A percentile compares a stretch with the other conserved stretches of the same genome.
These are phyloP conservation scores for Pseudoscleropodium purum DNA, from an alignment of 225 moss, liverwort and hornwort genomes.

Conservation along the genomic window DNA sequence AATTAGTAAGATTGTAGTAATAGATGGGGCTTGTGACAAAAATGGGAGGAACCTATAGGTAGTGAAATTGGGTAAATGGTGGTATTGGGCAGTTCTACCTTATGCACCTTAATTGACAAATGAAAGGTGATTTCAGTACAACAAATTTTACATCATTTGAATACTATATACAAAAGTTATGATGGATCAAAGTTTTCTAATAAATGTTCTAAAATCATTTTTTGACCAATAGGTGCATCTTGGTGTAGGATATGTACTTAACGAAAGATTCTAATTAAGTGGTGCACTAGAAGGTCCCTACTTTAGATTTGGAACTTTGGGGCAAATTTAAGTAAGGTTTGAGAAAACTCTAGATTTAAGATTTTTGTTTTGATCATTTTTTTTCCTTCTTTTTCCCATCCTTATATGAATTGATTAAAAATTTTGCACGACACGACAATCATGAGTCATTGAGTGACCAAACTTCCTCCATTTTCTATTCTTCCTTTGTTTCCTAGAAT, in stretches of 20 bases:
- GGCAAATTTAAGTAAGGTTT: neutral
- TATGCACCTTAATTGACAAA: neutral
- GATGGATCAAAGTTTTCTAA: accelerated
- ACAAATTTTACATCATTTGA: neutral
- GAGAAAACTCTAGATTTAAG: neutral
- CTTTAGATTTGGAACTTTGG: accelerated
- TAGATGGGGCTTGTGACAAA: too few relatives aligned
- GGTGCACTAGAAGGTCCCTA: neutral
- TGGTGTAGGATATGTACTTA: neutral
- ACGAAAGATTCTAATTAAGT: neutral
- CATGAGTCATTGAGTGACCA: neutral
- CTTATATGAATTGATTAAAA: neutral
- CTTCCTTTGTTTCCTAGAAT: neutral
- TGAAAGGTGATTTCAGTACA: neutral
- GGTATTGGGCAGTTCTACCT: too few relatives aligned
- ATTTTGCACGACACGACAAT: neutral
- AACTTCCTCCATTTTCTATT: neutral
- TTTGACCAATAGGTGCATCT: neutral
- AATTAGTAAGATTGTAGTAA: too few relatives aligned
- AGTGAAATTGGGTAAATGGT: too few relatives aligned
- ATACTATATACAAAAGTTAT: neutral
- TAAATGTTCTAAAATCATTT: neutral
- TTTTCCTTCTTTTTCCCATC: neutral
- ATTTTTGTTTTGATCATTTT: neutral
- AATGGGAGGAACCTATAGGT: too few relatives aligned